A percentile compares a stretch with the other conserved stretches of the same genome.
Evolutionary conservation across 495 filamentous ascomycete genomes (phyloP).

Genomic region (Penicillium goetzii): DNA sequence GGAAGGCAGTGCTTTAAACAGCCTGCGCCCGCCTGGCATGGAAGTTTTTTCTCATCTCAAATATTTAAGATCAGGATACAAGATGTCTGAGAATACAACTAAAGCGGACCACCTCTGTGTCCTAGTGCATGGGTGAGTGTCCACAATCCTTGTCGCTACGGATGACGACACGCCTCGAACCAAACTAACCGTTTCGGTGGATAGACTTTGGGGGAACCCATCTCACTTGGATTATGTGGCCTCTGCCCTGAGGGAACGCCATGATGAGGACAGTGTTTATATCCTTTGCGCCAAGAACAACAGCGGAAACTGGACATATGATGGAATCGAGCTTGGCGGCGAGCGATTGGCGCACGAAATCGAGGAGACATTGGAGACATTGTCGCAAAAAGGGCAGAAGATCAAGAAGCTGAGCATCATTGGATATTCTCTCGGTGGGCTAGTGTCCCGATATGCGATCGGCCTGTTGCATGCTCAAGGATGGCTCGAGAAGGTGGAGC

Average conservation of each 20-base stretch:
- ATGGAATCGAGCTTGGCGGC: slow-evolving; percentile 88
- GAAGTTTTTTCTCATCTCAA: background rate
- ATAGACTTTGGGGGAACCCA: slow-evolving; percentile 90
- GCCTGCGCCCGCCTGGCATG: background rate
- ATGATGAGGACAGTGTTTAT: slow-evolving; percentile 67
- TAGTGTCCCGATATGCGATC: slow-evolving; percentile 85
- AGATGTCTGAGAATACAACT: slow-evolving; percentile 16
- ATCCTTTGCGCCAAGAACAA: slow-evolving; percentile 81
- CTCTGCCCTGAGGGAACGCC: slow-evolving; percentile 64
- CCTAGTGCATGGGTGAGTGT: slow-evolving; percentile 86
- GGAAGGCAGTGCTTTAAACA: slow-evolving; percentile 8
- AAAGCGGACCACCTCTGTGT: slow-evolving; percentile 79
- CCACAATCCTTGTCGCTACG: background rate
- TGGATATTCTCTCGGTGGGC: slow-evolving; percentile 87
- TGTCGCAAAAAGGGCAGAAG: slow-evolving; percentile 63
- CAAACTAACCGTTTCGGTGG: slow-evolving; percentile 15
- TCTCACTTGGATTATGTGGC: slow-evolving; percentile 75
- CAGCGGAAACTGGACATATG: slow-evolving; percentile 83
- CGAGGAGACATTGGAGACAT: slow-evolving; percentile 74
- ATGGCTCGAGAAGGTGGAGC: slow-evolving; percentile 74
- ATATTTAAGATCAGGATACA: background rate
- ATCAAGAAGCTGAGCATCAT: slow-evolving; percentile 83
- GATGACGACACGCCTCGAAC: slow-evolving; percentile 10
- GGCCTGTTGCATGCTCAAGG: slow-evolving; percentile 81
- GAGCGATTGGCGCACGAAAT: slow-evolving; percentile 89